Evolutionary conservation across 164 flowering plant genomes (phyloP).

Genomic region (grape (Vitis vinifera)): ASM3070453v1 NC_081811.1:28022001-28022500

Average conservation of each 20-base stretch:
- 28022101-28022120: not conserved
- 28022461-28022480: too few species aligned
- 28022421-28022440: conserved; percentile 35
- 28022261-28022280: too few species aligned
- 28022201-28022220: not conserved
- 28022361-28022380: too few species aligned
- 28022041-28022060: not conserved
- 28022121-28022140: too few species aligned
- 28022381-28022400: conserved; percentile 6
- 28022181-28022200: not conserved
- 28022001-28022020: conserved; percentile 59
- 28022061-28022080: conserved; percentile 2
- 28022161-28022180: not conserved
- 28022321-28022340: too few species aligned
- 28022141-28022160: not conserved
- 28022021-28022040: not conserved
- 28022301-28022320: too few species aligned
- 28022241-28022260: too few species aligned
- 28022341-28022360: too few species aligned
- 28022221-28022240: too few species aligned
- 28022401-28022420: conserved; percentile 34
- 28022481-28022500: too few species aligned
- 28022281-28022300: too few species aligned
- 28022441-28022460: conserved; percentile 33
- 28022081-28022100: not conserved